These are phyloP conservation scores for Anethum foeniculum DNA, from an alignment of 140 eudicot species.

Conservation along the genomic window DNA sequence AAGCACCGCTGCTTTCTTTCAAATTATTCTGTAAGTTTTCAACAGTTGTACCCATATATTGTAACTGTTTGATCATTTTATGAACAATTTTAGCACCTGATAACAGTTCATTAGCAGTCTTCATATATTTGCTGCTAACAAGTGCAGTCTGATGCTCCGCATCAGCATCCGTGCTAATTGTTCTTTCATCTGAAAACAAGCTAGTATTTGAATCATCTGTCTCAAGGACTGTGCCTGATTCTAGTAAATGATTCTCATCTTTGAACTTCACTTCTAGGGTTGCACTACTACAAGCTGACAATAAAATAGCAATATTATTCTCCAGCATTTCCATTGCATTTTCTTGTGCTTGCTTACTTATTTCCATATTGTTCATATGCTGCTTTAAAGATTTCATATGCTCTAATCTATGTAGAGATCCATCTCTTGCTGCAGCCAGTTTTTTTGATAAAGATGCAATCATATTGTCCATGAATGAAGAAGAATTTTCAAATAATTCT, in stretches of 20 bases:
- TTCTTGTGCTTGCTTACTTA: conserved; percentile 33
- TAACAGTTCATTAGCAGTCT: conserved; percentile 41
- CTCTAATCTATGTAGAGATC: conserved; percentile 28
- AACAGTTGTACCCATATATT: conserved; percentile 24
- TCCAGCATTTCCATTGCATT: conserved; percentile 33
- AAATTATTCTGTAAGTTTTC: conserved; percentile 42
- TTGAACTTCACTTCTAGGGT: conserved; percentile 32
- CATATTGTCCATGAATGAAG: conserved; percentile 45
- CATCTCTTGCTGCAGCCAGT: conserved; percentile 33
- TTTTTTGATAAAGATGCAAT: conserved; percentile 42
- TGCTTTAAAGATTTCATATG: conserved; percentile 36
- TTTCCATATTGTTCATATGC: conserved; percentile 34
- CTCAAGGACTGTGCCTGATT: conserved; percentile 23
- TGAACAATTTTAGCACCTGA: conserved; percentile 38
- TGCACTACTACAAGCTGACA: conserved; percentile 50
- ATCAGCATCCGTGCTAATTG: conserved; percentile 20
- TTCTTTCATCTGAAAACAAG: conserved; percentile 4
- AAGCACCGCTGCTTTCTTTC: conserved; percentile 30
- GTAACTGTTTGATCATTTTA: conserved; percentile 31
- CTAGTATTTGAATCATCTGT: conserved; percentile 17
- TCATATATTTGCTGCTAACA: conserved; percentile 28
- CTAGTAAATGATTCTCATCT: conserved; percentile 20
- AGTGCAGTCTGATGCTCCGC: conserved; percentile 18
- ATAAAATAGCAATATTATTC: conserved; percentile 28
- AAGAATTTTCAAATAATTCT: conserved; percentile 40